Evolutionary conservation across 2,329 filamentous ascomycete species (phyloP).

Genomic region (Scedosporium minutisporum): DNA sequence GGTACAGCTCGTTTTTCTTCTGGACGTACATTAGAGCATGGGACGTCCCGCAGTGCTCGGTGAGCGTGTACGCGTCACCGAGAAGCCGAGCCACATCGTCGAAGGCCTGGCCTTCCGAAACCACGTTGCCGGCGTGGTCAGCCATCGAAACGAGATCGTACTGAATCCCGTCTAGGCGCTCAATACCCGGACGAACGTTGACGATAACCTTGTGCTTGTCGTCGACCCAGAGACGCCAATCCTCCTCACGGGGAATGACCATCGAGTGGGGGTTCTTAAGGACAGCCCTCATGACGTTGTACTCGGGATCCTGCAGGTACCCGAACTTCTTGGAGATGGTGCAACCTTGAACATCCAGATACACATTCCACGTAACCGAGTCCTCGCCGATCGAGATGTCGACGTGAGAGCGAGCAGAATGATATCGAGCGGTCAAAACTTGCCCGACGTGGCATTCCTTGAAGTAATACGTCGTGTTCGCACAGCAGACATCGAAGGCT

Average conservation of each 20-base stretch:
- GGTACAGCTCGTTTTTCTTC: background rate
- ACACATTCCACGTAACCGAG: constrained; percentile 1
- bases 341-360: background rate
- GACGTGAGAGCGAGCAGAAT: background rate
- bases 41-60: constrained; percentile 7
- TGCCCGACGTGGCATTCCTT: constrained; percentile 5
- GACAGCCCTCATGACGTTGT: background rate
- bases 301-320: background rate
- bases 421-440: constrained; percentile 1
- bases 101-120: background rate
- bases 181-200: background rate
- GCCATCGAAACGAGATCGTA: background rate
- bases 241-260: background rate
- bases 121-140: background rate
- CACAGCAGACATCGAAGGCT: background rate
- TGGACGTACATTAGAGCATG: constrained; percentile 4
- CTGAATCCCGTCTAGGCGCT: background rate
- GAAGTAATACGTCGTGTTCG: background rate
- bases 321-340: background rate
- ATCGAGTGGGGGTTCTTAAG: background rate
- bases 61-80: background rate
- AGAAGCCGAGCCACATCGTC: background rate
- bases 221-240: constrained; percentile 1
- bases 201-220: constrained; percentile 2
- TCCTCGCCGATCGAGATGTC: background rate